A percentile compares a stretch with the other conserved stretches of the same genome.
Evolutionary conservation across 2,329 filamentous ascomycete genomes (phyloP).

Genomic region (Gnomoniopsis sp.): DNA sequence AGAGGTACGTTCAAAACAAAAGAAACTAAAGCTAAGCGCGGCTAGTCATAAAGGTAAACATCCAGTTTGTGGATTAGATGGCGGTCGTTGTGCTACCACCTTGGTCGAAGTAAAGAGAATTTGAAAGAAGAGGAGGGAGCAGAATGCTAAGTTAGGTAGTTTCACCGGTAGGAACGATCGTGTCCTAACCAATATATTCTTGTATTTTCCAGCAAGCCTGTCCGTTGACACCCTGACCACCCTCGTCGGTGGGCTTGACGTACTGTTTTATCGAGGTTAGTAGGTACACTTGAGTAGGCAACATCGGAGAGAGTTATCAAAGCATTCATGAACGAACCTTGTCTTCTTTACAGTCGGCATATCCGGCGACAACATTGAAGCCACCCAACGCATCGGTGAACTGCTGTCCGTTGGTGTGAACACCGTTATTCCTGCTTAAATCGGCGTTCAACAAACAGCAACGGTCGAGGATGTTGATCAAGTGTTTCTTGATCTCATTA

Average conservation of each 20-base stretch:
- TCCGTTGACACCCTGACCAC: slow-evolving; percentile 1
- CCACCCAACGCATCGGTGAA: background rate
- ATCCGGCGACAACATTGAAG: background rate
- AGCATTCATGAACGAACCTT: background rate
- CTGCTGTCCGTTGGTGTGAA: background rate
- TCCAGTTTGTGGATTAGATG: background rate
- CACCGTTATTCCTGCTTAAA: background rate
- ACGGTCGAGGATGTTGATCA: background rate
- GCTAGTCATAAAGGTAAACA: background rate
- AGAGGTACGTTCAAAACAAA: background rate
- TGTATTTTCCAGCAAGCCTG: background rate
- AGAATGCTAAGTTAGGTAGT: background rate
- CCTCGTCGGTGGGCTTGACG: background rate
- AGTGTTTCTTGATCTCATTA: background rate
- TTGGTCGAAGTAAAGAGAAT: background rate
- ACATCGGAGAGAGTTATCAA: background rate
- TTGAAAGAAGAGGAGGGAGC: background rate
- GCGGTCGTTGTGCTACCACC: background rate
- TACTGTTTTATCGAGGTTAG: background rate
- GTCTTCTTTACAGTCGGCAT: background rate
- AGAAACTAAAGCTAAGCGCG: background rate
- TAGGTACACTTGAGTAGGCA: background rate
- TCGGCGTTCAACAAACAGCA: background rate
- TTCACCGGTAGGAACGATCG: too few species aligned
- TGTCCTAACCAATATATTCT: background rate